Evolutionary conservation across 164 flowering plant species (phyloP).

Genomic region (Akebia trifoliata): DNA sequence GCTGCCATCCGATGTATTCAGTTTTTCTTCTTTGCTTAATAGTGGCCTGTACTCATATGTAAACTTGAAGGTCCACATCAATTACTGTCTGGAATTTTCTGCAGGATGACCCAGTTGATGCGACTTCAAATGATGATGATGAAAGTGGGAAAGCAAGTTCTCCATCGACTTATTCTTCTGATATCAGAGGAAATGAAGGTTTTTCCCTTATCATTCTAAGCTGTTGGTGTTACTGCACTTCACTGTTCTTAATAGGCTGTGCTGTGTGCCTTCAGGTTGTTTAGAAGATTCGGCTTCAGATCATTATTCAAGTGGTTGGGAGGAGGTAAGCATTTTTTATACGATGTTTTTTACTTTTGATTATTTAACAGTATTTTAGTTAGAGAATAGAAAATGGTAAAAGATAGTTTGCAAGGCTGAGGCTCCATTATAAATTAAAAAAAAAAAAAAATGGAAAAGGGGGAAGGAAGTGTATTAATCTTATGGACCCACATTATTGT

Average conservation of each 20-base stretch:
- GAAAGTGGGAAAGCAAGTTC: conserved; percentile 21
- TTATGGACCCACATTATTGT: no score
- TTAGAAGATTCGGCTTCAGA: conserved; percentile 15
- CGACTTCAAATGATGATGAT: conserved; percentile 32
- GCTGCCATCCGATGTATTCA: conserved; percentile 28
- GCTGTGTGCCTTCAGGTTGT: conserved; percentile 23
- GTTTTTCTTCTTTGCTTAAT: background rate
- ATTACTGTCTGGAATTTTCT: conserved; percentile 9
- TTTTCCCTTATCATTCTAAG: background rate
- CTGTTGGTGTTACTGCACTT: background rate
- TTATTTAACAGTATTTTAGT: background rate
- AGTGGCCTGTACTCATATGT: background rate
- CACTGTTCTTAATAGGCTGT: background rate
- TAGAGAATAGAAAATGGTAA: background rate
- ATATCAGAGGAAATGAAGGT: conserved; percentile 36
- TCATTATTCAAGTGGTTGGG: conserved; percentile 17
- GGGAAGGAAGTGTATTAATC: no score
- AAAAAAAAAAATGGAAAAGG: no score
- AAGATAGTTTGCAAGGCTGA: no score
- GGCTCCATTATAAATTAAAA: no score
- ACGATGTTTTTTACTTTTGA: background rate
- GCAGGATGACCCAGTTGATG: conserved; percentile 37
- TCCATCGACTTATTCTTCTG: conserved; percentile 29
- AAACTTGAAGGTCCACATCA: background rate
- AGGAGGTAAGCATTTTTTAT: conserved; percentile 22